Evolutionary conservation across 352 stramenopile species (phyloP), one percentile per base, ranked within the genome.

Genomic region (Thalassiosira oceanica): DNA sequence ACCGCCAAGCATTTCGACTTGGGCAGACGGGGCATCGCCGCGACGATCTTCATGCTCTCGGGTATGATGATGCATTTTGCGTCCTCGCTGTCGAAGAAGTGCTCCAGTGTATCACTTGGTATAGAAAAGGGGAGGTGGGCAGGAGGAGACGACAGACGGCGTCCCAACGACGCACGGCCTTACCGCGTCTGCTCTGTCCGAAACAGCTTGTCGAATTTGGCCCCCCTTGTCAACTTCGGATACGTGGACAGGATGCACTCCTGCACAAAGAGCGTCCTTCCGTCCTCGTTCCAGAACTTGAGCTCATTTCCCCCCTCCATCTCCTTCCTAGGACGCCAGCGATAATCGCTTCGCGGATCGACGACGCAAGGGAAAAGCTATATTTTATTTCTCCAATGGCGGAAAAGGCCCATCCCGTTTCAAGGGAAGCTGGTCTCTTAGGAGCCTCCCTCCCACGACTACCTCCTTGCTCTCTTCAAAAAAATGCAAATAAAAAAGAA

Each of bases 1-100:
- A n/a, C n/a, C n/a, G 85, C 94, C 33, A 97, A 76, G 2, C 88
- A 95, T 49, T 97, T 97, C 49, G 88, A 91, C 33, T 91, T 91
- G 16, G 90, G 86, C 18, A 98, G 69, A 2, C 86, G 85, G 0
- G 93, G 93, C 89, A 97, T 95, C 60, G 93, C 93, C 33, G 80
- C 41, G 91, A 70, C 63, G 23, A 86, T 74, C 70, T 86, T 86
- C 42, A 96, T 93, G 56, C 93, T 93, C 2, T 94, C 91, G 1
- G 91, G 93, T 62, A 97, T 92, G 36, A 95, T 83, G 50, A 97
- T 87, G 54, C 88, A 94, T 55, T 85, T 90, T 39, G 94, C 70
- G 31, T 96, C 86, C 45, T 94, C 83, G 23, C 82, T 90, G 27
- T 94, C 90, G 23, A 96, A 85, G 54, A 97, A 97, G 53, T 95